Conservation (phyloP, 2,329 filamentous ascomycete genomes). For the Aureobasidium leucospermi region DNA sequence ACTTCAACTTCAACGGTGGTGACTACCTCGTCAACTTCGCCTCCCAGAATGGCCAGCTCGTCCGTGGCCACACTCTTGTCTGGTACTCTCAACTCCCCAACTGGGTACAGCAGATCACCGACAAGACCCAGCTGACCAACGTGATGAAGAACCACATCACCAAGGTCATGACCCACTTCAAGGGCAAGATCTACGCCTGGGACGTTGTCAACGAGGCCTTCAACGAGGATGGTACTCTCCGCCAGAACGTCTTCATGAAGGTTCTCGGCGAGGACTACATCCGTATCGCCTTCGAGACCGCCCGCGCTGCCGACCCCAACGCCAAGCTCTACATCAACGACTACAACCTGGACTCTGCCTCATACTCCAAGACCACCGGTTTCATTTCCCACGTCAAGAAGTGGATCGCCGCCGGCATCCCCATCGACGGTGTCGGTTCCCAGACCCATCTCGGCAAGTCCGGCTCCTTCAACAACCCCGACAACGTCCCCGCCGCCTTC, state of each 20-base stretch:
- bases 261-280: conserved; percentile 66
- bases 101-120: conserved; percentile 53
- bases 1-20: conserved; percentile 50
- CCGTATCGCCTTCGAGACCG: conserved; percentile 61
- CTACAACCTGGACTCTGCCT: conserved; percentile 53
- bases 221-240: conserved; percentile 54
- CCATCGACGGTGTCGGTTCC: conserved; percentile 58
- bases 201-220: conserved; percentile 18
- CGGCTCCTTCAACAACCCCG: conserved; percentile 30
- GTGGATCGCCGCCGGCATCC: conserved; percentile 55
- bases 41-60: conserved; percentile 46
- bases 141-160: conserved; percentile 56
- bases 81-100: conserved; percentile 49
- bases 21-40: conserved; percentile 57
- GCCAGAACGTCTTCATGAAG: conserved; percentile 56
- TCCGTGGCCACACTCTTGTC: conserved; percentile 60
- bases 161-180: conserved; percentile 51
- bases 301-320: conserved; percentile 56
- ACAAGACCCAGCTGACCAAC: conserved; percentile 44
- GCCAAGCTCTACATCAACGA: conserved; percentile 74
- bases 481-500: conserved; percentile 43
- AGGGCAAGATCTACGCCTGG: conserved; percentile 56
- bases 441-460: conserved; percentile 46
- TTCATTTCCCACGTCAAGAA: conserved; percentile 55
- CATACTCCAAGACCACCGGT: conserved; percentile 49